These are phyloP conservation scores for Fusarium sp. DNA, from an alignment of 2,329 filamentous ascomycete species.

Conservation along the genomic window DNA sequence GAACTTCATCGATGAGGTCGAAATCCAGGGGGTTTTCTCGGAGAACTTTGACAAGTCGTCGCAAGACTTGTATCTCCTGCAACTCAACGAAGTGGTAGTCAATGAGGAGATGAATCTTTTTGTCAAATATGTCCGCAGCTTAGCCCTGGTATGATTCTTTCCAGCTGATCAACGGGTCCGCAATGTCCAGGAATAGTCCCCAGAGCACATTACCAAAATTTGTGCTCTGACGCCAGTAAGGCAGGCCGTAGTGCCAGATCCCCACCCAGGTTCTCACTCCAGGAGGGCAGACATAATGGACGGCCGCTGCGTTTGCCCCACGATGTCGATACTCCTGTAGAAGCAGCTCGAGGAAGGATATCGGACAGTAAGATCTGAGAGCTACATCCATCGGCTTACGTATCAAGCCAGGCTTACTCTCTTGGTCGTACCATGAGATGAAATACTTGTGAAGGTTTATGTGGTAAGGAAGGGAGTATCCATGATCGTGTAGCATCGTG, in stretches of 20 bases:
- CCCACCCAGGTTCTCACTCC: too few species aligned
- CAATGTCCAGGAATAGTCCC: not conserved
- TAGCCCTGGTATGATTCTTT: not conserved
- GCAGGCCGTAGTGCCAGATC: too few species aligned
- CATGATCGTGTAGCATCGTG: not conserved
- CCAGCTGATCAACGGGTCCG: not conserved
- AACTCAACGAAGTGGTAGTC: too few species aligned
- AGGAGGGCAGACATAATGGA: too few species aligned
- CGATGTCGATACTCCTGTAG: not conserved
- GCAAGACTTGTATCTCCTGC: too few species aligned
- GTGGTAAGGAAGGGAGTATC: not conserved
- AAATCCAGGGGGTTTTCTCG: not conserved
- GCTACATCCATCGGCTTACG: not conserved
- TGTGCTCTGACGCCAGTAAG: not conserved
- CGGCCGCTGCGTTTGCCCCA: accelerated
- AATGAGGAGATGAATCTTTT: not conserved
- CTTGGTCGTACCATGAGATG: not conserved
- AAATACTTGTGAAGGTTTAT: not conserved
- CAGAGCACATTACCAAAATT: not conserved
- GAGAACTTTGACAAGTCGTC: not conserved
- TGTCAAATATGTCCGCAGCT: not conserved
- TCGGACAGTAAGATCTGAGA: not conserved
- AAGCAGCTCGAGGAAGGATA: not conserved
- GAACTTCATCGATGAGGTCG: accelerated
- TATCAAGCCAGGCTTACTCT: not conserved